Evolutionary conservation across 1,284 basidiomycete genomes (phyloP).

Genomic region (Trichosporon ovoides): DNA sequence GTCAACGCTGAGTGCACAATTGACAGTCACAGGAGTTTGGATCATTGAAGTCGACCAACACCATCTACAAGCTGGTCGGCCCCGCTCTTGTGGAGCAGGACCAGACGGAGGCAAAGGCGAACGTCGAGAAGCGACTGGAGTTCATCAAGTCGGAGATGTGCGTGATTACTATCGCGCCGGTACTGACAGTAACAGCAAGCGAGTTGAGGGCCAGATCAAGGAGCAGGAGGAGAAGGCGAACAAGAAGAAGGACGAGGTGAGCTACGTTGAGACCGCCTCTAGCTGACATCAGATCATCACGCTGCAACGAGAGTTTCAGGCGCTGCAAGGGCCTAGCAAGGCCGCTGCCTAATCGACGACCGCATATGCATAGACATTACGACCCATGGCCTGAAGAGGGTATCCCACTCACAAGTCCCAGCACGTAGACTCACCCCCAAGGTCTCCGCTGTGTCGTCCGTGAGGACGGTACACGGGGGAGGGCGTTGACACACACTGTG

Average conservation of each 20-base stretch:
- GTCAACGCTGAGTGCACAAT: slow-evolving; percentile 9
- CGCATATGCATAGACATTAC: slow-evolving; percentile 11
- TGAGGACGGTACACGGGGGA: background rate
- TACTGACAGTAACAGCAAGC: slow-evolving; percentile 56
- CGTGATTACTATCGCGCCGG: slow-evolving; percentile 34
- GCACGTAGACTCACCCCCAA: background rate
- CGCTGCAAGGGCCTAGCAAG: slow-evolving; percentile 32
- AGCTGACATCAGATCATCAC: slow-evolving; percentile 34
- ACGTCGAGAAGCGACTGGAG: slow-evolving; percentile 85
- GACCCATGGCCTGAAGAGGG: background rate
- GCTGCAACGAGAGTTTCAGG: slow-evolving; percentile 44
- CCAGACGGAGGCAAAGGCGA: slow-evolving; percentile 75
- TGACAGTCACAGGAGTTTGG: slow-evolving; percentile 66
- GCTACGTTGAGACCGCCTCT: slow-evolving; percentile 24
- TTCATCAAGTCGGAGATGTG: slow-evolving; percentile 89
- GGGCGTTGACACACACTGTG: background rate
- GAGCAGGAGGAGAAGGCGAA: slow-evolving; percentile 67
- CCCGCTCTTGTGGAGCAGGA: slow-evolving; percentile 89
- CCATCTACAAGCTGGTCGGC: slow-evolving; percentile 87
- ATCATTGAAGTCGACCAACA: slow-evolving; percentile 68
- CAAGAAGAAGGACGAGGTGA: slow-evolving; percentile 72
- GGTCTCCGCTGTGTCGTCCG: background rate
- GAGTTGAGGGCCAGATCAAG: slow-evolving; percentile 72
- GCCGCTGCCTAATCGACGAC: slow-evolving; percentile 8
- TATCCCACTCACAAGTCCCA: background rate